Conservation (phyloP, 2,329 filamentous ascomycete genomes). For the Claviceps sp. region DNA sequence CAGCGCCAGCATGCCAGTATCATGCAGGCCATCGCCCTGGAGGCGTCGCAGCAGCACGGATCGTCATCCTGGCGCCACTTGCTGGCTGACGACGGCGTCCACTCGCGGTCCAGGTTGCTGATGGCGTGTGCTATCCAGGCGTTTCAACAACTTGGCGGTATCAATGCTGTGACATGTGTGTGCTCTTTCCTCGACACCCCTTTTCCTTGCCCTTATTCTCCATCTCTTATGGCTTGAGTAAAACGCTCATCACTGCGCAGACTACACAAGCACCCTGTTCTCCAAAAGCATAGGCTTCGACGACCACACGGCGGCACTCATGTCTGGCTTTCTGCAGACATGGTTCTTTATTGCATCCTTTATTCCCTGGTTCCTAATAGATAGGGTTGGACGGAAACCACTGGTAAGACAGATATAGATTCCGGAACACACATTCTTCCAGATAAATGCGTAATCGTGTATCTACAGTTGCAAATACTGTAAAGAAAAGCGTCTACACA, state of each 20-base stretch:
- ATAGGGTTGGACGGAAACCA: conserved; percentile 31
- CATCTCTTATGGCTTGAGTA: neutral
- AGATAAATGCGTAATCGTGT: too few species aligned
- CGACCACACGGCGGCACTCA: conserved; percentile 31
- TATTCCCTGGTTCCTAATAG: conserved; percentile 33
- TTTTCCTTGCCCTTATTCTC: neutral
- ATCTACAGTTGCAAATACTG: too few species aligned
- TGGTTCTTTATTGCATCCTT: conserved; percentile 27
- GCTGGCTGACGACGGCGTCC: conserved; percentile 18
- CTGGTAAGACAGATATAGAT: conserved; percentile 11
- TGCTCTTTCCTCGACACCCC: neutral
- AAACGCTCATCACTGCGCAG: conserved; percentile 6
- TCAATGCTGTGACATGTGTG: conserved; percentile 33
- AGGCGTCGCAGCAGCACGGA: neutral
- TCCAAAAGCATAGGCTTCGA: conserved; percentile 28
- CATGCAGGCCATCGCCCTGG: neutral
- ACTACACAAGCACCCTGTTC: conserved; percentile 34
- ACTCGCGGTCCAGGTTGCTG: conserved; percentile 17
- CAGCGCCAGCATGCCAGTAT: neutral
- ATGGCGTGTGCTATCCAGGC: conserved; percentile 18
- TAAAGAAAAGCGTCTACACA: neutral
- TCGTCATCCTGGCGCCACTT: conserved; percentile 17
- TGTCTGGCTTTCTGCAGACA: conserved; percentile 39
- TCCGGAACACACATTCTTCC: too few species aligned
- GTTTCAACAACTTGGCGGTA: conserved; percentile 33